Evolutionary conservation across 139 green algal species (phyloP).

Genomic region (Astrephomene gubernaculifera): DNA sequence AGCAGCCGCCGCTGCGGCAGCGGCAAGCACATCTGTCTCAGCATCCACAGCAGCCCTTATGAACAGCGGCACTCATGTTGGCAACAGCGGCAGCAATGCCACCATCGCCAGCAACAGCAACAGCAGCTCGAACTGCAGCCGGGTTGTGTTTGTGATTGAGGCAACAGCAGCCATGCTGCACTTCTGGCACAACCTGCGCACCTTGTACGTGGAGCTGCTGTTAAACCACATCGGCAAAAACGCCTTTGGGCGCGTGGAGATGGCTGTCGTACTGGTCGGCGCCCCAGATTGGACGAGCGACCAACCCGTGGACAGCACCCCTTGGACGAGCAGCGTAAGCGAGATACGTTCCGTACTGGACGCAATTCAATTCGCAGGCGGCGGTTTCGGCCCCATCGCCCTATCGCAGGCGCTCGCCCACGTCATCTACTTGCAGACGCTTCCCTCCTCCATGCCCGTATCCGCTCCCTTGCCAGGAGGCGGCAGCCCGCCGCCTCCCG

Average conservation of each 20-base stretch:
- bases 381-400: conserved; percentile 37
- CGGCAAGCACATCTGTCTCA: neutral
- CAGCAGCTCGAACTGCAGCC: neutral
- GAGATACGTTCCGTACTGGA: conserved; percentile 37
- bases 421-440: conserved; percentile 39
- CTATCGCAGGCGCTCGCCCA: conserved; percentile 38
- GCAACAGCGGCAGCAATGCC: neutral
- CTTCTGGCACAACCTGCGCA: conserved; percentile 25
- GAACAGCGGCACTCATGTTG: too few species aligned
- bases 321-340: conserved; percentile 29
- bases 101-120: neutral
- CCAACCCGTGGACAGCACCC: conserved; percentile 31
- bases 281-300: neutral
- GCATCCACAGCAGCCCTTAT: too few species aligned
- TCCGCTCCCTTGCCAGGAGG: conserved; percentile 22
- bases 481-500: conserved; percentile 7
- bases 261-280: conserved; percentile 22
- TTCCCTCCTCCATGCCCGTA: conserved; percentile 35
- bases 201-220: conserved; percentile 40
- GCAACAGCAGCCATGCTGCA: conserved; percentile 21
- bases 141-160: conserved; percentile 41
- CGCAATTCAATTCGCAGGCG: conserved; percentile 27
- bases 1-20: neutral
- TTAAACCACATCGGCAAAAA: conserved; percentile 35
- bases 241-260: conserved; percentile 16